These are phyloP conservation scores for Coniochaeta prunicola DNA, from an alignment of 2,329 filamentous ascomycete species.

Conservation along the genomic window DNA sequence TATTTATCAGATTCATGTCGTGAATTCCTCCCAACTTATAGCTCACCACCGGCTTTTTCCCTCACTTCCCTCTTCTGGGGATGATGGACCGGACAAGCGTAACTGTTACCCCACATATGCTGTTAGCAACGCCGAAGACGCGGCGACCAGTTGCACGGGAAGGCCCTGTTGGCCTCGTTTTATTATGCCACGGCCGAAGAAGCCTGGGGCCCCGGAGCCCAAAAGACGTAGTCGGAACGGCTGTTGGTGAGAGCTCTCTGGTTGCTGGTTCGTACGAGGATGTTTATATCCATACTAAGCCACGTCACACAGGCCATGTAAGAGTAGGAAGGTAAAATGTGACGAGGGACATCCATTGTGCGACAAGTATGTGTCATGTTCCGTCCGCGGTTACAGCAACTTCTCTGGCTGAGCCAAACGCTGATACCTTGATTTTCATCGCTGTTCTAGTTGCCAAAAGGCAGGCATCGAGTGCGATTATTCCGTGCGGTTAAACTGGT, in stretches of 20 bases:
- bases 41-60: not conserved
- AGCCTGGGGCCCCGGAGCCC: conserved; percentile 53
- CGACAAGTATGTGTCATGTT: conserved; percentile 41
- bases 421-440: not conserved
- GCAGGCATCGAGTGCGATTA: conserved; percentile 73
- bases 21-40: not conserved
- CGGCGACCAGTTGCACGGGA: not conserved
- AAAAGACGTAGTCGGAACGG: conserved; percentile 62
- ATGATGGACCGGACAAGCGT: not conserved
- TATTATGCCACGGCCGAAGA: conserved; percentile 59
- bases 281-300: not conserved
- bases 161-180: not conserved
- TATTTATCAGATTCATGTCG: not conserved
- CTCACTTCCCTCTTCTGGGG: not conserved
- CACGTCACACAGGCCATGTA: conserved; percentile 57
- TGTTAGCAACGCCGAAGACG: not conserved
- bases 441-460: conserved; percentile 48
- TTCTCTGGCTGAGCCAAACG: not conserved
- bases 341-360: conserved; percentile 71
- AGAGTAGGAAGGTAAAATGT: conserved; percentile 67
- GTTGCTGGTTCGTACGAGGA: not conserved
- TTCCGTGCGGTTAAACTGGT: conserved; percentile 72
- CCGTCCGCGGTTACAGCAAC: not conserved
- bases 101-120: conserved; percentile 1
- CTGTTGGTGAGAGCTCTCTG: conserved; percentile 48